Percentiles rank a stretch among this genome's conserved stretches.
Evolutionary conservation across 2,329 filamentous ascomycete species (phyloP).

Genomic region (Immersiporthe knoxdaviesiana): DNA sequence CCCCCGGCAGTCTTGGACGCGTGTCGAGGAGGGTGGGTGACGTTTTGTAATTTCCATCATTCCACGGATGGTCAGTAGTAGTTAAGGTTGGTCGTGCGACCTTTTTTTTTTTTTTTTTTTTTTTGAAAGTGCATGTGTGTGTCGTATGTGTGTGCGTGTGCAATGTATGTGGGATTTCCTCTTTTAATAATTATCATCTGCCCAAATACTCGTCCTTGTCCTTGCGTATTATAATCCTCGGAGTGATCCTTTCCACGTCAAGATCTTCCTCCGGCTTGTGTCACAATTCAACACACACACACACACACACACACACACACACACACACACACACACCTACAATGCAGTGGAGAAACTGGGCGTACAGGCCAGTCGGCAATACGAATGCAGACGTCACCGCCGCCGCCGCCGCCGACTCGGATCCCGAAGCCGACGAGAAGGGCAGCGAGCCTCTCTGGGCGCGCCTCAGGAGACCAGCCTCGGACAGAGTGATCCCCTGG

Average conservation of each 20-base stretch:
- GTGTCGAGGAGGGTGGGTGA: conserved; percentile 8
- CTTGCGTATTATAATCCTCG: not conserved
- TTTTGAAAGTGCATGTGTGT: not conserved
- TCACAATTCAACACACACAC: not conserved
- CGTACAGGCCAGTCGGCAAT: conserved; percentile 17
- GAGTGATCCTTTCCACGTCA: not conserved
- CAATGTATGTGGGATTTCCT: not conserved
- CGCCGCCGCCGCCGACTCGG: conserved; percentile 1
- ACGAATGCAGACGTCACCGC: not conserved
- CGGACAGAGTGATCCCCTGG: not conserved
- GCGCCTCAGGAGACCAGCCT: not conserved
- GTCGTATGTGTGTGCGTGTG: not conserved
- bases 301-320: too few species aligned
- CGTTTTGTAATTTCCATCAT: conserved; percentile 15
- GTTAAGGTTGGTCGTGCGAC: not conserved
- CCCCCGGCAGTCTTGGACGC: conserved; percentile 1
- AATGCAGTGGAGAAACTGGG: conserved; percentile 20
- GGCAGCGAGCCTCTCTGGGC: not conserved
- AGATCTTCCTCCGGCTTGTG: not conserved
- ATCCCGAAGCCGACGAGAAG: conserved; percentile 14
- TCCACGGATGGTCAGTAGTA: not conserved
- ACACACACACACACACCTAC: not conserved
- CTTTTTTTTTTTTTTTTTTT: too few species aligned
- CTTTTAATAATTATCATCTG: not conserved
- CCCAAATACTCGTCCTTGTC: not conserved